Evolutionary conservation across 495 filamentous ascomycete species (phyloP), one percentile per base, ranked within the genome.

Genomic region (Talaromyces nanjingensis): DNA sequence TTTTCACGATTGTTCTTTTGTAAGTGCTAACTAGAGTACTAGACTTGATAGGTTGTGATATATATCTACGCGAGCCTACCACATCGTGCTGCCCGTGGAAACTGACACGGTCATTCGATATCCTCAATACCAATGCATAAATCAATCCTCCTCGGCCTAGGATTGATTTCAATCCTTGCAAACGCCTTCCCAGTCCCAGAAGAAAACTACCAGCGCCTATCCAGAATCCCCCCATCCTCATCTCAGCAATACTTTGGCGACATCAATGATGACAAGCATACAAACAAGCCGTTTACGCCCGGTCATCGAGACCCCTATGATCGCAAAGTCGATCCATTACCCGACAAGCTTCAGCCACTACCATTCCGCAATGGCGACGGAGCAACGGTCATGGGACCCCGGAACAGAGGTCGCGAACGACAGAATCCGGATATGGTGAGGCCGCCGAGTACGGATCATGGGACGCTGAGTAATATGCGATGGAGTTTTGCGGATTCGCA

Each of bases 401-500:
- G 84, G 66, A 91, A 91, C 70, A 72, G 66, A 47, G 83, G 82
- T 20, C 83, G 88, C 12, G 82, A 86, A 20, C 78, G 83, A 49
- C 82, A 88, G 74, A 84, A 80, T 65, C 86, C 86, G 0, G 86
- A 89, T 71, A 70, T 88, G 24, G 77, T 89, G 16, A 79, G 86
- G 8, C 86, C 86, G 27, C 86, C 86, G 0, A 83, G 79, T 67
- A 89, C 87, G 8, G 87, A 89, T 64, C 81, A 81, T 68, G 86
- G 86, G 53, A 82, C 77, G 61, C 69, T 89, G 71, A 64, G 79
- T 33, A 89, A 87, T 71, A 83, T 89, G 80, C 75, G 83, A 14
- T 88, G 86, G 87, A 86, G 82, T 63, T 88, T 89, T 71, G 84
- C 83, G 4, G 86, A 88, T 69, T 88, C 85, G 18, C 87, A 88